Percentiles rank a stretch among this genome's conserved stretches.
These are phyloP conservation scores for Aspergillus sp. DNA, from an alignment of 2,329 filamentous ascomycete species.

Conservation along the genomic window DNA sequence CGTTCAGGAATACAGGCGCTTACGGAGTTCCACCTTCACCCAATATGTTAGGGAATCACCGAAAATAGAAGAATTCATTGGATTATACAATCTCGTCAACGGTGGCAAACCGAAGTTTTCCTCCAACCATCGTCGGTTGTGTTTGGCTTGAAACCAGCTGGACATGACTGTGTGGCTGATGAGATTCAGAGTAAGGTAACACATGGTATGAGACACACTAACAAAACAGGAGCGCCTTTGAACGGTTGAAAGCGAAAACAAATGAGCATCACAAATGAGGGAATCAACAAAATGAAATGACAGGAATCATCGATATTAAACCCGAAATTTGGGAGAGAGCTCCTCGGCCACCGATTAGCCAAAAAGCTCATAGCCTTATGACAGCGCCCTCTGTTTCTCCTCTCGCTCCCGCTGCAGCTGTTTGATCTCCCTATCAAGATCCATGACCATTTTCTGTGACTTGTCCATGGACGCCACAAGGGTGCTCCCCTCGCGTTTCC, in stretches of 20 bases:
- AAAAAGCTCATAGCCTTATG: conserved; percentile 10
- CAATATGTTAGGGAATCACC: conserved; percentile 12
- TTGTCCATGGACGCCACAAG: conserved; percentile 64
- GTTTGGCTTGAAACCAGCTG: conserved; percentile 19
- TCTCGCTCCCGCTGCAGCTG: conserved; percentile 62
- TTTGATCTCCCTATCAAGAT: conserved; percentile 67
- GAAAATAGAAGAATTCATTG: conserved; percentile 25
- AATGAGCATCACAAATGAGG: conserved; percentile 17
- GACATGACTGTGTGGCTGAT: conserved; percentile 29
- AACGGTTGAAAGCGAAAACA: conserved; percentile 15
- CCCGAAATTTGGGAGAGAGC: conserved; percentile 1
- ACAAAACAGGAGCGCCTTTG: conserved; percentile 14
- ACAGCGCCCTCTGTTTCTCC: conserved; percentile 35
- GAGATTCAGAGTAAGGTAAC: conserved; percentile 17
- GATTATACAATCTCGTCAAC: conserved; percentile 6
- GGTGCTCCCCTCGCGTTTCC: conserved; percentile 68
- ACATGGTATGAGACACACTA: conserved; percentile 29
- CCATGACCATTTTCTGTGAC: conserved; percentile 70
- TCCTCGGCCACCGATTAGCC: not conserved
- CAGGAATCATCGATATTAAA: conserved; percentile 17
- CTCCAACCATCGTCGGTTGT: conserved; percentile 24
- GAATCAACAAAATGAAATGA: conserved; percentile 25
- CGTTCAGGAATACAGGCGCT: conserved; percentile 32
- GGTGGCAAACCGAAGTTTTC: conserved; percentile 18
- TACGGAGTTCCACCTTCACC: conserved; percentile 31